Base-by-base conservation (phyloP, 495 filamentous ascomycete genomes). In the Cladorrhinum samala region DNA sequence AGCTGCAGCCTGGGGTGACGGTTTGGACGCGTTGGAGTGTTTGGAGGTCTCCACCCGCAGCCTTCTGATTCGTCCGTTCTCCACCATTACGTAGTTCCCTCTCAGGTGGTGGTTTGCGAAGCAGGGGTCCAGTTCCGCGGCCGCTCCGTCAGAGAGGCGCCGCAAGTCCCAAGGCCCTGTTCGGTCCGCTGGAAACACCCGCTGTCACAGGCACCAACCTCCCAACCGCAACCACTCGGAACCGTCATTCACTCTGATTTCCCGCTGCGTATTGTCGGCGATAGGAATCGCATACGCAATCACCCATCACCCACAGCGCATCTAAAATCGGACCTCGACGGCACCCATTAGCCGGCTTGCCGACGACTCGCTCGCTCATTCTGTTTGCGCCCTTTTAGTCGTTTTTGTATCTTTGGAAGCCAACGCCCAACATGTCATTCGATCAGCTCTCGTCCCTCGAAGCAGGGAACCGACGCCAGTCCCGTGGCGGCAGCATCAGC, bases 371-470 rank as follows among this genome's bases (percentile, higher is more conserved):
- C 20, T 20, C 41, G 11, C 18, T 43, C 18, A 9, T 43, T 43
- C 41, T 13, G 20, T 33, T 33, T 33, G 5, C 27, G 5, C 6
- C 11, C 11, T 33, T 11, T 33, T 33, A 6, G 5, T 33, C 27
- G 6, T 33, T 33, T 6, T 33, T 11, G 27, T 33, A 33, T 33
- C 48, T 9, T 33, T 45, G 2, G 3, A 41, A 20, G 13, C 18
- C 13, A 23, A 24, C 11, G 13, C 1, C 36, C 14, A 46, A 41
- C 24, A 97, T 97, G 92, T 95, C 92, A 38, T 97, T 94, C 72
- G 85, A 95, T 68, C 88, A 87, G 52, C 78, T 92, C 59, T 84
- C 83, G 58, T 84, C 82, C 49, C 77, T 96, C 52, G 92, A 97
- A 75, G 80, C 91, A 52, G 74, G 74, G 56, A 70, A 68, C 38